These are phyloP conservation scores for Paxillus involutus DNA, from an alignment of 768 basidiomycete species.

Conservation along the genomic window DNA sequence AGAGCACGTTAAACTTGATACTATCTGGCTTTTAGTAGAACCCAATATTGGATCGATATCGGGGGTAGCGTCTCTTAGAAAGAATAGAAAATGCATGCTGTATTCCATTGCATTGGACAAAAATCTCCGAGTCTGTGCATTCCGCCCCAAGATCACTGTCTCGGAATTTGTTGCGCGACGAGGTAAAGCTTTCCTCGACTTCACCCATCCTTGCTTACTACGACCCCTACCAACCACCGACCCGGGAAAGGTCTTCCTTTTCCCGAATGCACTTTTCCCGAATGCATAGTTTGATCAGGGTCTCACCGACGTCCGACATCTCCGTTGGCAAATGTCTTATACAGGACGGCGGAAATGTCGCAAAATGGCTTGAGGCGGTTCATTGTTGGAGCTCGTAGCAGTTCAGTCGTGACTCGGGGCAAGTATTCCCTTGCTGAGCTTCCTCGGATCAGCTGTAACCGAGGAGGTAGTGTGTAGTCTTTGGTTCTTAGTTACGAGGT, in stretches of 20 bases:
- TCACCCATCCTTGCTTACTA: neutral
- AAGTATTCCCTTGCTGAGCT: too few species aligned
- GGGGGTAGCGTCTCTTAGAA: slow-evolving; percentile 10
- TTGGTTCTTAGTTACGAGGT: neutral
- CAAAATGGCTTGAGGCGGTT: slow-evolving; percentile 1
- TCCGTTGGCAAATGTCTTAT: too few species aligned
- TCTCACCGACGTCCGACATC: slow-evolving; percentile 2
- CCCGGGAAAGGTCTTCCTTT: neutral
- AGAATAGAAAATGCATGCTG: slow-evolving; percentile 11
- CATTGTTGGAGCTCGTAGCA: too few species aligned
- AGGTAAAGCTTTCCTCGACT: slow-evolving; percentile 6
- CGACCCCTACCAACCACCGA: neutral
- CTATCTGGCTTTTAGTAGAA: slow-evolving; percentile 17
- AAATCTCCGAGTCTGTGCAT: slow-evolving; percentile 9
- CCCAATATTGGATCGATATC: neutral
- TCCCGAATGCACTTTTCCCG: neutral
- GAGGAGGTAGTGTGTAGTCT: neutral
- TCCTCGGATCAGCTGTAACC: too few species aligned
- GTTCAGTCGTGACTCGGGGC: too few species aligned
- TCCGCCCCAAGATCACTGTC: slow-evolving; percentile 15
- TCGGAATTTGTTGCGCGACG: slow-evolving; percentile 4
- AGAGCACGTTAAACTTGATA: slow-evolving; percentile 2
- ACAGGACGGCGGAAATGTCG: neutral
- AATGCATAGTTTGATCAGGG: neutral
- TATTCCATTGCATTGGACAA: neutral